Conservation (phyloP, 2,329 filamentous ascomycete genomes). For the Aplosporella prunicola region DNA sequence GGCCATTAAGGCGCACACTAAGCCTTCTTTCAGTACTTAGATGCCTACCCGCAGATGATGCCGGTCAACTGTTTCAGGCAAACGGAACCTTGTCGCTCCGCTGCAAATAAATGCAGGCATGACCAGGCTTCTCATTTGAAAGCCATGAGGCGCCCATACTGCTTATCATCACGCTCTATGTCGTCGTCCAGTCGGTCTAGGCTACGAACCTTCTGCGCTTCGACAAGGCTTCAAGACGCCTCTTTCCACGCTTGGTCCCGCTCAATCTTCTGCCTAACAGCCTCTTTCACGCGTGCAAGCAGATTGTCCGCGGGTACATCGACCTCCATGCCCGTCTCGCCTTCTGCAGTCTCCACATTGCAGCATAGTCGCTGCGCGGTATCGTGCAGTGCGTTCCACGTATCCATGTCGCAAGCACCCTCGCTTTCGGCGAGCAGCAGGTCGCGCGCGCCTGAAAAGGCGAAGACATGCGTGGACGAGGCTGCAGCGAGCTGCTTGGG, state of each 20-base stretch:
- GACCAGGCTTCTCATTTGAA: too few species aligned
- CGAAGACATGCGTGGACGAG: conserved; percentile 70
- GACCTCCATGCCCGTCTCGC: conserved; percentile 31
- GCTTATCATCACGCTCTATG: too few species aligned
- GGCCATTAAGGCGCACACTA: too few species aligned
- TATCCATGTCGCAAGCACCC: conserved; percentile 63
- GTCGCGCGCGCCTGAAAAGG: conserved; percentile 63
- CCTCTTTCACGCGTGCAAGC: conserved; percentile 31
- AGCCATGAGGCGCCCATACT: too few species aligned
- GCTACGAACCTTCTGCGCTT: too few species aligned
- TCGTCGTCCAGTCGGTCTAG: too few species aligned
- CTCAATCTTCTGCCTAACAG: conserved; percentile 31
- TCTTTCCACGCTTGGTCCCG: conserved; percentile 33
- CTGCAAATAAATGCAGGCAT: neutral
- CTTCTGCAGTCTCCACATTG: conserved; percentile 22
- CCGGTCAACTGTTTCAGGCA: too few species aligned
- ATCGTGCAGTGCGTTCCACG: conserved; percentile 64
- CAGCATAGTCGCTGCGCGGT: conserved; percentile 58
- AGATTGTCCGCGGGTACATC: conserved; percentile 26
- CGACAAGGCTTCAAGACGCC: conserved; percentile 18
- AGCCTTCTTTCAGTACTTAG: too few species aligned
- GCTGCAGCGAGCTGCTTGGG: conserved; percentile 53
- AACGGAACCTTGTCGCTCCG: neutral
- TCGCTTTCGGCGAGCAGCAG: conserved; percentile 74
- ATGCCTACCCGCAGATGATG: too few species aligned